Evolutionary conservation across 164 flowering plant species (phyloP), one percentile per base, ranked within the genome.

Genomic region (Vitis cinerea): DNA sequence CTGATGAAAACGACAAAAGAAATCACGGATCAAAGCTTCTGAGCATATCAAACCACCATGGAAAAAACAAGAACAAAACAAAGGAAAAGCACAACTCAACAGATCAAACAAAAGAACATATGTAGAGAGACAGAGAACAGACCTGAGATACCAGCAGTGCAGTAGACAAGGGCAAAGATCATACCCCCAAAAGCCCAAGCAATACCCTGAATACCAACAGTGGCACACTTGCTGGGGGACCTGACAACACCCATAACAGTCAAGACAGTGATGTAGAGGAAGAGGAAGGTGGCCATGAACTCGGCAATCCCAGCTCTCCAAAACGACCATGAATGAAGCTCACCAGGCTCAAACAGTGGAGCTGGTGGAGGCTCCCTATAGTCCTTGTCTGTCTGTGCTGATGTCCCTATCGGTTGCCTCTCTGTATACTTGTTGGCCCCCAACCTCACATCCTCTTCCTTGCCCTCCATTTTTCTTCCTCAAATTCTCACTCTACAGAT

Each of bases 141-240:
- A 87, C 90, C 90, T 76, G 90, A 87, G 71, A 85, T 83, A n/a
- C 88, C 90, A 66, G 90, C 88, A 56, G 88, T 85, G 78, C 90
- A 87, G 83, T 85, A 87, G 44, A 87, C 90, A 19, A 87, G 83
- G 66, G 88, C 88, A 70, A 87, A 87, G 81, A 87, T 85, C 87
- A 83, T 85, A 30, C 88, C 90, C 8, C 90, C 90, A 71, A 85
- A 87, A 51, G 90, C 88, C 90, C 90, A 87, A 65, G 90, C 88
- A 64, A 86, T 84, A 3, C 88, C 90, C 51, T 85, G 89, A 65
- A 85, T 78, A 49, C 91, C 91, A 31, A 85, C 91, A 13, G 84
- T 15, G 50, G 83, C 77, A 75, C 89, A 87, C 76, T 54, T 85
- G 82, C 52, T 81, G 5, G 72, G 73, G 0, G 84, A 17, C 58